These are phyloP conservation scores for Dryas octopetala DNA, from an alignment of 306 rosid genomes.

Conservation along the genomic window DNA sequence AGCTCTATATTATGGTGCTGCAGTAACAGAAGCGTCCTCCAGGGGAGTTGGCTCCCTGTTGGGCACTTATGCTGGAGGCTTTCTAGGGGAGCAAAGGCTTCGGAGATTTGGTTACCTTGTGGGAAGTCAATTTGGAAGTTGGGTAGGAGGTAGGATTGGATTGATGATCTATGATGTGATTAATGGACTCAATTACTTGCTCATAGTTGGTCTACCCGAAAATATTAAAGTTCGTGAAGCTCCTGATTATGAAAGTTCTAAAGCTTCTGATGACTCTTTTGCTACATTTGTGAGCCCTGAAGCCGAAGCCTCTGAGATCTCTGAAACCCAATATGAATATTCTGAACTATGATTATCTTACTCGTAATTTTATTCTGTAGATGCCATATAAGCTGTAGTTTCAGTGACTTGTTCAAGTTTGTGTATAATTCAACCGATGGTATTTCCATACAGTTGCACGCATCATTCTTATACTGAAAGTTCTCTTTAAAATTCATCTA, in stretches of 20 bases:
- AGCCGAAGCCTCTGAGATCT: conserved; percentile 39
- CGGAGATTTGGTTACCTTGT: conserved; percentile 85
- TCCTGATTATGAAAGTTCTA: conserved; percentile 31
- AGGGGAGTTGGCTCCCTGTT: conserved; percentile 77
- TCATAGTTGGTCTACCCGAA: conserved; percentile 37
- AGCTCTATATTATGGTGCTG: conserved; percentile 82
- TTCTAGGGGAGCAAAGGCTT: conserved; percentile 63
- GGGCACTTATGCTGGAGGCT: conserved; percentile 75
- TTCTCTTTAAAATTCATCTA: neutral
- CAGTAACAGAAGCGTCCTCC: conserved; percentile 57
- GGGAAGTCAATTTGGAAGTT: conserved; percentile 88
- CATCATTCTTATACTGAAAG: neutral
- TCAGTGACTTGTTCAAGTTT: conserved; percentile 6
- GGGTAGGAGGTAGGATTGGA: conserved; percentile 92
- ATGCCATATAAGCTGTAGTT: neutral
- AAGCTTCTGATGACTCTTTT: conserved; percentile 30
- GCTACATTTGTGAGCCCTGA: conserved; percentile 17
- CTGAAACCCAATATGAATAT: conserved; percentile 34
- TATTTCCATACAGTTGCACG: neutral
- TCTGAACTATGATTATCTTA: conserved; percentile 42
- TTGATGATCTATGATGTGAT: conserved; percentile 78
- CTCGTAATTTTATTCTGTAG: conserved; percentile 1
- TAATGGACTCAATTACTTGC: conserved; percentile 66
- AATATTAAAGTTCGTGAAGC: conserved; percentile 35
- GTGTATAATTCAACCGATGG: neutral